phyloP scores from a whole-genome alignment of 192 early-diverging fungal genomes.

The Rhizoclosmatium sp. region DNA sequence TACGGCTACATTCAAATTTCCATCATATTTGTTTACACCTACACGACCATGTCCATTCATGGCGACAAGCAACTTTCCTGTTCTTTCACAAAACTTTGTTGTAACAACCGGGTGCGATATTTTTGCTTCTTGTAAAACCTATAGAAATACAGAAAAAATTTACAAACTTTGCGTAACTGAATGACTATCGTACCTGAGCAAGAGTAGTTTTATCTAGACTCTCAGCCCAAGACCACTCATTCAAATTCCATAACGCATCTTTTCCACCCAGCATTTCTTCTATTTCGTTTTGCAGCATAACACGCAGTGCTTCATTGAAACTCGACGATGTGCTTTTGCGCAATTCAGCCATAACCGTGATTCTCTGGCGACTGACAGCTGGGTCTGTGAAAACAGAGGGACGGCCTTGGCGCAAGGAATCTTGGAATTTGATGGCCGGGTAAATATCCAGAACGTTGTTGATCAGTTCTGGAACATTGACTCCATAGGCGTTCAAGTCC shows the following conservation, averaged over 20 bases:
- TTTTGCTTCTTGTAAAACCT: constrained; percentile 42
- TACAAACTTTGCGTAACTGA: no score
- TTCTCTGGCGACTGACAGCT: constrained; percentile 5
- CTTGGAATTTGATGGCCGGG: constrained; percentile 4
- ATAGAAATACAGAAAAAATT: not conserved
- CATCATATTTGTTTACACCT: constrained; percentile 28
- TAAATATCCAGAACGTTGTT: not conserved
- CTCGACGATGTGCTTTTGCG: not conserved
- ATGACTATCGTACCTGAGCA: constrained; percentile 31
- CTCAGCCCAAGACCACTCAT: constrained; percentile 51
- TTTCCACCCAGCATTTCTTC: constrained; percentile 8
- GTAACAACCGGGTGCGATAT: constrained; percentile 18
- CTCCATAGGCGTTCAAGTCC: constrained; percentile 1
- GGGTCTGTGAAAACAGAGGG: not conserved
- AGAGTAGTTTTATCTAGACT: constrained; percentile 35
- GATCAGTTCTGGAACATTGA: constrained; percentile 25
- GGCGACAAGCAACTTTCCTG: constrained; percentile 43
- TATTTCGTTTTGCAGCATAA: constrained; percentile 28
- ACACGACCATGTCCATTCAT: constrained; percentile 41
- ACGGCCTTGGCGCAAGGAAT: not conserved
- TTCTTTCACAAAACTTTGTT: constrained; percentile 26
- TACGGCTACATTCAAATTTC: constrained; percentile 33
- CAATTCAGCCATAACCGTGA: constrained; percentile 9
- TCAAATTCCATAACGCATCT: constrained; percentile 32
- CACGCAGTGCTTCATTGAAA: constrained; percentile 23